These are phyloP conservation scores for Blastomyces parvus DNA, from an alignment of 2,329 filamentous ascomycete species.

Conservation along the genomic window DNA sequence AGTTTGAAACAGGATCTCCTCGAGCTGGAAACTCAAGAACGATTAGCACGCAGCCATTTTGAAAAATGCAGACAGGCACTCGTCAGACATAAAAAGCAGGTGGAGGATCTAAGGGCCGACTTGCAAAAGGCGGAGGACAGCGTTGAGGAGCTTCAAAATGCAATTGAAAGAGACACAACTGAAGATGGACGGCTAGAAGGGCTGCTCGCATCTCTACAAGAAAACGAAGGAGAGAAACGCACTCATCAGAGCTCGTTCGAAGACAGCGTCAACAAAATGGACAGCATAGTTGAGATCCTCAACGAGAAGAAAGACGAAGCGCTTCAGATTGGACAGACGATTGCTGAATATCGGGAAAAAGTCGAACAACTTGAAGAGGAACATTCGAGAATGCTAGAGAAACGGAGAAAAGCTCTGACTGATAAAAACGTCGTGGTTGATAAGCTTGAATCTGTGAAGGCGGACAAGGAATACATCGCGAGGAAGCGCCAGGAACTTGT, in stretches of 20 bases:
- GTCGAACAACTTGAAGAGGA: slow-evolving; percentile 20
- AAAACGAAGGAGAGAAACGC: slow-evolving; percentile 43
- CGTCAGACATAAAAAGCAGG: slow-evolving; percentile 40
- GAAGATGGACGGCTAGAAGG: slow-evolving; percentile 57
- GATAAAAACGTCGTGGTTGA: slow-evolving; percentile 55
- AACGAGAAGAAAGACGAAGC: slow-evolving; percentile 28
- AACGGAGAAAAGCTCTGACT: slow-evolving; percentile 46
- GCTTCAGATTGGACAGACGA: slow-evolving; percentile 2
- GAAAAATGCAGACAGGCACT: slow-evolving; percentile 44
- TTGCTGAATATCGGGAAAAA: not conserved
- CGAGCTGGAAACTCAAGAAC: slow-evolving; percentile 43
- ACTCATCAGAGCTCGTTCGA: slow-evolving; percentile 37
- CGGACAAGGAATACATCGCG: slow-evolving; percentile 40
- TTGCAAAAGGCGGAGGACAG: slow-evolving; percentile 53
- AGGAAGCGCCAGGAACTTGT: slow-evolving; percentile 41
- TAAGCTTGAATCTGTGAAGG: slow-evolving; percentile 41
- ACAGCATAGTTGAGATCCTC: slow-evolving; percentile 33
- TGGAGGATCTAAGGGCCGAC: slow-evolving; percentile 44
- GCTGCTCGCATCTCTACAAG: slow-evolving; percentile 50
- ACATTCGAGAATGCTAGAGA: slow-evolving; percentile 42
- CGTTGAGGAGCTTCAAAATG: slow-evolving; percentile 58
- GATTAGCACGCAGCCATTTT: slow-evolving; percentile 40
- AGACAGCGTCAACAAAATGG: slow-evolving; percentile 41
- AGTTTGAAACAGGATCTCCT: slow-evolving; percentile 49
- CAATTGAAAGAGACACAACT: slow-evolving; percentile 47